Evolutionary conservation across 352 stramenopile species (phyloP).

Genomic region (Phytopythium sindhum): DNA sequence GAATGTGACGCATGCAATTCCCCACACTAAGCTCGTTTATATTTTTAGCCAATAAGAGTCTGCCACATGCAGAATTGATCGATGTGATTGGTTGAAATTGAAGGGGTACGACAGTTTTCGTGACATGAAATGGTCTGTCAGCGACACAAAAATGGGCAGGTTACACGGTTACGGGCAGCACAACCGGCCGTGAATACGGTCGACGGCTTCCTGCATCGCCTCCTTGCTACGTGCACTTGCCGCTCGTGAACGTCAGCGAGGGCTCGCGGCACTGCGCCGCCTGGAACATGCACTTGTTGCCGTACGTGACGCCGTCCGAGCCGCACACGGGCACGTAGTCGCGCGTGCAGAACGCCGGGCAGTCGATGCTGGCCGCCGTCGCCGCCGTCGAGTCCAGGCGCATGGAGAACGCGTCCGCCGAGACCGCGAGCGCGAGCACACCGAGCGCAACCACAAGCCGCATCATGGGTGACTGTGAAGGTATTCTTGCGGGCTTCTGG

Average conservation of each 20-base stretch:
- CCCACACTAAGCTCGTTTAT: background rate
- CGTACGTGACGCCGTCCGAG: conserved; percentile 13
- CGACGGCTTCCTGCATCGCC: background rate
- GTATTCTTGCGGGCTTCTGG: too few relatives aligned
- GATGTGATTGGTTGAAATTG: background rate
- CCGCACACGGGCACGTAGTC: conserved; percentile 14
- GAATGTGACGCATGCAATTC: background rate
- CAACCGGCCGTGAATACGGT: background rate
- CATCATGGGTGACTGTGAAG: too few relatives aligned
- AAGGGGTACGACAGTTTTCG: too few relatives aligned
- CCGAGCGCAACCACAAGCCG: background rate
- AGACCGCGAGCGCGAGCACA: background rate
- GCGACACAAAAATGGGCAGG: background rate
- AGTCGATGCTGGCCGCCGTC: background rate
- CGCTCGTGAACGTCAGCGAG: background rate
- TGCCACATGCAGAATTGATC: background rate
- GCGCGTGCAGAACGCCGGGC: conserved; percentile 8
- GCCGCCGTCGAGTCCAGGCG: background rate
- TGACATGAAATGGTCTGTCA: background rate
- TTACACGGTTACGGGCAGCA: background rate
- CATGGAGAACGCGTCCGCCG: background rate
- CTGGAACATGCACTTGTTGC: conserved; percentile 14
- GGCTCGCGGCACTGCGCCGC: conserved; percentile 4
- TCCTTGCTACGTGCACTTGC: background rate
- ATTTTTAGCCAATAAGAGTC: background rate